Percentiles rank a stretch among this genome's conserved stretches.
Evolutionary conservation across 2,329 filamentous ascomycete species (phyloP).

Genomic region (Pseudocercospora fijiensis): DNA sequence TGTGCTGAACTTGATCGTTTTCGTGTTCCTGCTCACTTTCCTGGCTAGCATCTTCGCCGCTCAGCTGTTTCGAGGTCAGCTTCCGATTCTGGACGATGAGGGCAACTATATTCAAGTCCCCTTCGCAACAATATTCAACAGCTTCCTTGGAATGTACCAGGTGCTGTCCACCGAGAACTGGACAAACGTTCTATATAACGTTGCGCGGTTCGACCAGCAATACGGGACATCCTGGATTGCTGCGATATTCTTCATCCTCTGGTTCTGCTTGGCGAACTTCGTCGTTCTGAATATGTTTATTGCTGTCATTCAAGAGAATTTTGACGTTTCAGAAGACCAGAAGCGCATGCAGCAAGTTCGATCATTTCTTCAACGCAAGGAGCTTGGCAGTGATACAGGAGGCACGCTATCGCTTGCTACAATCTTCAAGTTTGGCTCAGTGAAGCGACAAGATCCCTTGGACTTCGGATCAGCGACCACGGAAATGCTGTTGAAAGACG

Average conservation of each 20-base stretch:
- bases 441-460: constrained; percentile 72
- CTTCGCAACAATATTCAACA: constrained; percentile 90
- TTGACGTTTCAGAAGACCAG: constrained; percentile 97
- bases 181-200: constrained; percentile 82
- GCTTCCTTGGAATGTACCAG: constrained; percentile 97
- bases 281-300: constrained; percentile 99
- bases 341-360: constrained; percentile 96
- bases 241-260: constrained; percentile 84
- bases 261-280: constrained; percentile 94
- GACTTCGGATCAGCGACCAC: constrained; percentile 90
- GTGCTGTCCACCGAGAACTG: constrained; percentile 94
- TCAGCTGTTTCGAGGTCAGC: constrained; percentile 86
- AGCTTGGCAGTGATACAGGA: constrained; percentile 67
- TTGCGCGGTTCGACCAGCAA: constrained; percentile 66
- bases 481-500: constrained; percentile 95
- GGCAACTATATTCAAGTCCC: constrained; percentile 67
- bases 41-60: constrained; percentile 89
- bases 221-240: constrained; percentile 86
- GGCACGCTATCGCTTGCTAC: constrained; percentile 70
- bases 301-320: constrained; percentile 99
- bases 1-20: constrained; percentile 91
- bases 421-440: constrained; percentile 62
- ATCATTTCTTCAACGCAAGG: constrained; percentile 87
- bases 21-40: constrained; percentile 94
- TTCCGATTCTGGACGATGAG: constrained; percentile 60